A percentile compares a stretch with the other conserved stretches of the same genome.
phyloP scores from a whole-genome alignment of 2,329 filamentous ascomycete species.

The Lachnellula arida region DNA sequence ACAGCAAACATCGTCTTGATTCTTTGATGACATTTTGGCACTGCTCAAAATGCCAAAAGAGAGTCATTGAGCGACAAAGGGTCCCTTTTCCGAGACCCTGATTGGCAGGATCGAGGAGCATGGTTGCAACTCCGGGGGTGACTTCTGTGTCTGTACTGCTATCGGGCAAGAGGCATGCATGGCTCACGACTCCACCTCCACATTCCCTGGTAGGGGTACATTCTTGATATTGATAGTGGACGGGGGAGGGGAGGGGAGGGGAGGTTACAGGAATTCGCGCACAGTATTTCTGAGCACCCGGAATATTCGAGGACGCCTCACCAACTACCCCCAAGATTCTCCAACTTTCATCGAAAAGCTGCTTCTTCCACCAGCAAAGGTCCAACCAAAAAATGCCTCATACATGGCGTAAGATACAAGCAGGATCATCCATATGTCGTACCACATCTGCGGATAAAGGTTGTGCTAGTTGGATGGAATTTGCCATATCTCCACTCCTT shows the following conservation, averaged over 20 bases:
- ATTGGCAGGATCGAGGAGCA: neutral
- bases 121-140: neutral
- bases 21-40: neutral
- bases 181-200: neutral
- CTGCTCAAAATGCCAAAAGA: neutral
- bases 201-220: neutral
- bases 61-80: neutral
- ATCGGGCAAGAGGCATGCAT: neutral
- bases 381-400: neutral
- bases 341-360: neutral
- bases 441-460: neutral
- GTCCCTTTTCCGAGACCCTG: neutral
- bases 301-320: neutral
- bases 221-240: neutral
- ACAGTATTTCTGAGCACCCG: neutral
- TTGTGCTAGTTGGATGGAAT: neutral
- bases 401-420: neutral
- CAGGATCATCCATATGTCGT: neutral
- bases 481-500: neutral
- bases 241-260: neutral
- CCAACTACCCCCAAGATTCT: neutral
- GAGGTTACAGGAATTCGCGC: neutral
- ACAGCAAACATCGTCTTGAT: neutral
- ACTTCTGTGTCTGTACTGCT: neutral
- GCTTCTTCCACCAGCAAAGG: neutral